Percentiles rank a stretch among this genome's conserved stretches.
These are phyloP conservation scores for Candida hispaniensis DNA, from an alignment of 805 yeast genomes.

Conservation along the genomic window DNA sequence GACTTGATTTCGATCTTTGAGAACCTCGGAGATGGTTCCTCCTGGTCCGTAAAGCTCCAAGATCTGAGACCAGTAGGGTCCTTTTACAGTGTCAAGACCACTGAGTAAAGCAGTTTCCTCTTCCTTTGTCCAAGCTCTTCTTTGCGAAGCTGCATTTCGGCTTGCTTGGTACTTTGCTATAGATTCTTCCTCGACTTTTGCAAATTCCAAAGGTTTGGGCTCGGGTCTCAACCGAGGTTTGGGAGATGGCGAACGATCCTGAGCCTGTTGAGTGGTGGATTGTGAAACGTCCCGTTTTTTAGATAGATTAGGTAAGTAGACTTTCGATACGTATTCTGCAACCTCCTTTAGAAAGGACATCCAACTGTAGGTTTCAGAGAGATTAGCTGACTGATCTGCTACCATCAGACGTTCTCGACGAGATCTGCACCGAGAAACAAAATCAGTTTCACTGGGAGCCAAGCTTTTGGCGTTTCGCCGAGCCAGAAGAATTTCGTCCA, in stretches of 20 bases:
- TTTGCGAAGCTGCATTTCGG: too few relatives aligned
- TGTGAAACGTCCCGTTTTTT: not conserved
- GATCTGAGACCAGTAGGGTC: slow-evolving; percentile 91
- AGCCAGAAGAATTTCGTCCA: slow-evolving; percentile 38
- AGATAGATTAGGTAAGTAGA: slow-evolving; percentile 1
- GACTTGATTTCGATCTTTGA: slow-evolving; percentile 81
- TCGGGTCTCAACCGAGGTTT: too few relatives aligned
- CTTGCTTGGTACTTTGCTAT: too few relatives aligned
- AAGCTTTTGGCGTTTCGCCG: slow-evolving; percentile 29
- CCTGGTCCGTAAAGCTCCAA: slow-evolving; percentile 90
- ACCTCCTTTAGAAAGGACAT: slow-evolving; percentile 67
- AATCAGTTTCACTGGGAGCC: slow-evolving; percentile 72
- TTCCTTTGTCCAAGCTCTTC: slow-evolving; percentile 77
- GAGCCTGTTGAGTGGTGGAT: not conserved
- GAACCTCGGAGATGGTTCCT: slow-evolving; percentile 69
- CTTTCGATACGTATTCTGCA: slow-evolving; percentile 57
- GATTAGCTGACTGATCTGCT: slow-evolving; percentile 36
- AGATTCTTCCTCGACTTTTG: too few relatives aligned
- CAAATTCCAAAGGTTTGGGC: too few relatives aligned
- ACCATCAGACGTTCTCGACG: slow-evolving; percentile 52
- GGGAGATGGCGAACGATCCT: too few relatives aligned
- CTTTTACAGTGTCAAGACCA: slow-evolving; percentile 64
- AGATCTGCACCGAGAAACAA: slow-evolving; percentile 59
- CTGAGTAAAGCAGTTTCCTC: slow-evolving; percentile 78
- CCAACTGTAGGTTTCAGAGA: slow-evolving; percentile 78